Conservation (phyloP, 2,329 filamentous ascomycete species). For the Neonectria coccinea region DNA sequence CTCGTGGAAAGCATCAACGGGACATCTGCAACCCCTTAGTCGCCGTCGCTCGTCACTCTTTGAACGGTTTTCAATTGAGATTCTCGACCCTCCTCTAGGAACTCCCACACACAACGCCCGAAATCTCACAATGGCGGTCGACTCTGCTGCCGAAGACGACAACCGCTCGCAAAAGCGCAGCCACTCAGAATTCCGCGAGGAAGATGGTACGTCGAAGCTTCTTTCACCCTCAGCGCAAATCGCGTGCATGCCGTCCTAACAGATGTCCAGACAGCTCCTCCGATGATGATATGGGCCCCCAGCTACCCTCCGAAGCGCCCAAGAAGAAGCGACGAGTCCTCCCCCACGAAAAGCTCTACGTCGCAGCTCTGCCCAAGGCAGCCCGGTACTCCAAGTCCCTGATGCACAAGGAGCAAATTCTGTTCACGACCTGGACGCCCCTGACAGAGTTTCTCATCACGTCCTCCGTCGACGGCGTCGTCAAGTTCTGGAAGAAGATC, state of each 20-base stretch:
- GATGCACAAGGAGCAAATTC: slow-evolving; percentile 97
- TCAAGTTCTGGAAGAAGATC: slow-evolving; percentile 99
- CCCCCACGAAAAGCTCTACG: slow-evolving; percentile 94
- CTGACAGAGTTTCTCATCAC: slow-evolving; percentile 96
- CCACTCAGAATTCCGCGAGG: slow-evolving; percentile 65
- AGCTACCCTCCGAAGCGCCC: slow-evolving; percentile 82
- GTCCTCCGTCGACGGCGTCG: slow-evolving; percentile 91
- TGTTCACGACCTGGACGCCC: slow-evolving; percentile 89
- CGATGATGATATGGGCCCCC: slow-evolving; percentile 93
- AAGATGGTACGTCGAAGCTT: slow-evolving; percentile 56
- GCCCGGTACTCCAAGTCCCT: slow-evolving; percentile 91
- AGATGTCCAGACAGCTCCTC: slow-evolving; percentile 72
- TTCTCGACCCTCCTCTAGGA: neutral
- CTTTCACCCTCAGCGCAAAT: slow-evolving; percentile 1
- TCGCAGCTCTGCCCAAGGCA: slow-evolving; percentile 86
- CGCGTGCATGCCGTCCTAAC: slow-evolving; percentile 27
- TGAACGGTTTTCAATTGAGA: neutral
- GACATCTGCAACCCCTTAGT: neutral
- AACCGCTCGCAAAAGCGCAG: slow-evolving; percentile 60
- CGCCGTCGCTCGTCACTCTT: neutral
- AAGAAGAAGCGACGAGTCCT: slow-evolving; percentile 94
- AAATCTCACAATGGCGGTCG: slow-evolving; percentile 41
- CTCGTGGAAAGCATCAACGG: neutral
- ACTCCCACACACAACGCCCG: neutral
- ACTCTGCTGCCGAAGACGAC: slow-evolving; percentile 48